Conservation (phyloP, 352 stramenopile genomes). For the Pythium plurisporium region DNA sequence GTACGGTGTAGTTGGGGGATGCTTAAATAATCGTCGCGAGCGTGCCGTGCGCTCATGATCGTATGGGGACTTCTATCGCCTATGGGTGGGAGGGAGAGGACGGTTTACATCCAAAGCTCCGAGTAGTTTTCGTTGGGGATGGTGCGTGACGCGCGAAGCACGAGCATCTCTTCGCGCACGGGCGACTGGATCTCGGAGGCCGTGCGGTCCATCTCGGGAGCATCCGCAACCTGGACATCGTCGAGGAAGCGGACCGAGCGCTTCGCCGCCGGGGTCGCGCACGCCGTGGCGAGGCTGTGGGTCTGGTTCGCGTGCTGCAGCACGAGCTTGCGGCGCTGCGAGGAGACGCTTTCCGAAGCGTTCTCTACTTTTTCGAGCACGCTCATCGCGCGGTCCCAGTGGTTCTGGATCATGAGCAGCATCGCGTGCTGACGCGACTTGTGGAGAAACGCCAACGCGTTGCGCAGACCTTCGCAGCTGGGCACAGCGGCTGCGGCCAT, state of each 20-base stretch:
- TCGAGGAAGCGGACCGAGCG: constrained; percentile 58
- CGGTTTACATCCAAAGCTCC: constrained; percentile 60
- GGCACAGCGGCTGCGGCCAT: constrained; percentile 22
- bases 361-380: constrained; percentile 76
- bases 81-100: not conserved
- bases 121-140: constrained; percentile 74
- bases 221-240: constrained; percentile 41
- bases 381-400: constrained; percentile 67
- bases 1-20: constrained; percentile 10
- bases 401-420: constrained; percentile 71
- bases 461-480: constrained; percentile 57
- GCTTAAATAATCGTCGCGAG: constrained; percentile 9
- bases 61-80: constrained; percentile 8
- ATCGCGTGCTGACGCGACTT: constrained; percentile 70
- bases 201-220: constrained; percentile 65
- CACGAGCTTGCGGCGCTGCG: constrained; percentile 59
- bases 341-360: constrained; percentile 59
- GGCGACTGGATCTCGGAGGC: constrained; percentile 40
- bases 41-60: not conserved
- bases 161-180: constrained; percentile 72
- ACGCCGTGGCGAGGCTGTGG: constrained; percentile 3
- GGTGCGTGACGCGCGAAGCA: constrained; percentile 61
- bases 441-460: constrained; percentile 58
- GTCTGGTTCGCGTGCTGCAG: constrained; percentile 50
- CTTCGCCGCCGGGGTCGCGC: not conserved